Evolutionary conservation across 495 filamentous ascomycete genomes (phyloP).

Genomic region (Talaromyces stipitatus): DNA sequence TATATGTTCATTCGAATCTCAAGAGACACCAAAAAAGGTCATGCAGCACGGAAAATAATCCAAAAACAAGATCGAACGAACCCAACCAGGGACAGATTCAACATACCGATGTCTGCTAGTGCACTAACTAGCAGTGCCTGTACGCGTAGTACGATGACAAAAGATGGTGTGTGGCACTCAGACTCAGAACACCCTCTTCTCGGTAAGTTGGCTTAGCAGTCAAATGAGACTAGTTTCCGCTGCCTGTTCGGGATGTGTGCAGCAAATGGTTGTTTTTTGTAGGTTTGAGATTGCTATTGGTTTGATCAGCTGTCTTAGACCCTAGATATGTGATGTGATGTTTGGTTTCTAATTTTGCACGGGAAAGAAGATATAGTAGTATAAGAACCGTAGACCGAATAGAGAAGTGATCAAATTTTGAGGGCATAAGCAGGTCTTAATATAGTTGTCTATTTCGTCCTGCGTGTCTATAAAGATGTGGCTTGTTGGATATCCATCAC

Average conservation of each 20-base stretch:
- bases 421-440: not conserved
- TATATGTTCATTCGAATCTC: not conserved
- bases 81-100: not conserved
- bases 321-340: not conserved
- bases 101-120: not conserved
- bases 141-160: not conserved
- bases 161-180: not conserved
- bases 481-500: not conserved
- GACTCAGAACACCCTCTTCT: not conserved
- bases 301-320: not conserved
- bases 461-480: not conserved
- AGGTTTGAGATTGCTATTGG: not conserved
- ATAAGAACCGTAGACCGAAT: not conserved
- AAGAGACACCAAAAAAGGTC: not conserved
- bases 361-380: not conserved
- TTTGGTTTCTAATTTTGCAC: not conserved
- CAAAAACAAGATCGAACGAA: not conserved
- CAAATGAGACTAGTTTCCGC: not conserved
- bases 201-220: not conserved
- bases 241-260: not conserved
- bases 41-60: not conserved
- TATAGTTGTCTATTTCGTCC: not conserved
- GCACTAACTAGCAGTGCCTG: not conserved
- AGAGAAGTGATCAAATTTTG: not conserved
- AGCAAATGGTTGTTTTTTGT: not conserved